These are phyloP conservation scores for Erysimum pusillum DNA, from an alignment of 441 rosid genomes.

Conservation along the genomic window DNA sequence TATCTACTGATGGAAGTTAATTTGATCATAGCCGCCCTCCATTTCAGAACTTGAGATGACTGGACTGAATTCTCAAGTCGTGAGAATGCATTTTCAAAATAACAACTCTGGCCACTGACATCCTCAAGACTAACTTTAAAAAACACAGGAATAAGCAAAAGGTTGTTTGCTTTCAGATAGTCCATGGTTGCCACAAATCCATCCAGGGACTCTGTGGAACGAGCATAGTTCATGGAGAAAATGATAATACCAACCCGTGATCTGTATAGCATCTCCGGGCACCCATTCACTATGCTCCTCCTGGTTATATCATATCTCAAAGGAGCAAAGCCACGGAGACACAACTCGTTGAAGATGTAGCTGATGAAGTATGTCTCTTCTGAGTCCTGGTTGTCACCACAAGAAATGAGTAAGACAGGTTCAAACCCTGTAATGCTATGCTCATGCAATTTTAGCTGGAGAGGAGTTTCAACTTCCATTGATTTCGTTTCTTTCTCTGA, in stretches of 20 bases:
- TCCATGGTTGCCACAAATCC: slow-evolving; percentile 7
- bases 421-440: background rate
- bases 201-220: slow-evolving; percentile 12
- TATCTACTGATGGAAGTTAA: background rate
- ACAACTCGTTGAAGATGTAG: slow-evolving; percentile 5
- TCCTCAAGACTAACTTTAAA: background rate
- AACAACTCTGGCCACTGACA: background rate
- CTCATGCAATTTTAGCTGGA: background rate
- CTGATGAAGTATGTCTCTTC: slow-evolving; percentile 37
- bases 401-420: slow-evolving; percentile 8
- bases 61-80: background rate
- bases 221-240: slow-evolving; percentile 22
- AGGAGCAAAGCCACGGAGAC: slow-evolving; percentile 10
- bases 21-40: slow-evolving; percentile 1
- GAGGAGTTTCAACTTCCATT: background rate
- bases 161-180: background rate
- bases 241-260: slow-evolving; percentile 20
- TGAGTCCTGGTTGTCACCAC: slow-evolving; percentile 17
- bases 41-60: slow-evolving; percentile 13
- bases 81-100: no score
- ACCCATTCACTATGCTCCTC: background rate
- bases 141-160: slow-evolving; percentile 9
- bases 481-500: no score
- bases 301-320: slow-evolving; percentile 18
- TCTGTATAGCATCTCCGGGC: background rate